Evolutionary conservation across 1,284 basidiomycete species (phyloP), one percentile per base, ranked within the genome.

Genomic region (Trametes sp.): DNA sequence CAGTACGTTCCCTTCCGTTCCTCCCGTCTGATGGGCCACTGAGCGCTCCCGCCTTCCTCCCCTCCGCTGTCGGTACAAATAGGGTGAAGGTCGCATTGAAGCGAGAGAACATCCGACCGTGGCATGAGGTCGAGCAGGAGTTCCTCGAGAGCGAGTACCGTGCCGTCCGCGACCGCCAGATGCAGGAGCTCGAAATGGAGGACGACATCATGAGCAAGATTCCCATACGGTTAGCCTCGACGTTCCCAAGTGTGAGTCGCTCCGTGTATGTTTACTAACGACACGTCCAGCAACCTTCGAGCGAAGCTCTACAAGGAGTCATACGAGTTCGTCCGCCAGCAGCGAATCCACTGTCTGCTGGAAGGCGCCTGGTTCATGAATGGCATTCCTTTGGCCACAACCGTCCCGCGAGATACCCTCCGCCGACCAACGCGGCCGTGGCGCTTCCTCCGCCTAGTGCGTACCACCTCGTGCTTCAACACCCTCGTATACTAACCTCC

Each of bases 301-400:
- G 90, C 90, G 29, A 93, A 94, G 71, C 82, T 98, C 41, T 93
- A 94, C 78, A 92, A 89, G 69, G 96, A 98, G 73, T 96, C 94
- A 16, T 95, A 89, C 71, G 95, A 97, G 72, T 97, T 98, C 71
- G 90, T 98, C 29, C 84, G 92, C 31, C 91, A 94, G 73, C 96
- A 98, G 77, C 84, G 96, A 49, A 90, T 96, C 69, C 91, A 94
- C 67, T 96, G 94, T 73, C 75, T 97, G 45, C 78, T 94, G 52
- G 90, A 94, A 72, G 94, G 94, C n/a, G 92, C 94, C 36, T 96
- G 94, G 94, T 96, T 96, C 76, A 84, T 92, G 66, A 93, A 92
- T 70, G 91, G 86, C 6, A 76, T 90, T 42, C 86, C 86, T 0
- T 70, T 81, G 28, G 77, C 81, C 13, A 78, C 84, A 1, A 80